phyloP scores from a whole-genome alignment of 306 rosid genomes.

The Prunus davidiana region DNA sequence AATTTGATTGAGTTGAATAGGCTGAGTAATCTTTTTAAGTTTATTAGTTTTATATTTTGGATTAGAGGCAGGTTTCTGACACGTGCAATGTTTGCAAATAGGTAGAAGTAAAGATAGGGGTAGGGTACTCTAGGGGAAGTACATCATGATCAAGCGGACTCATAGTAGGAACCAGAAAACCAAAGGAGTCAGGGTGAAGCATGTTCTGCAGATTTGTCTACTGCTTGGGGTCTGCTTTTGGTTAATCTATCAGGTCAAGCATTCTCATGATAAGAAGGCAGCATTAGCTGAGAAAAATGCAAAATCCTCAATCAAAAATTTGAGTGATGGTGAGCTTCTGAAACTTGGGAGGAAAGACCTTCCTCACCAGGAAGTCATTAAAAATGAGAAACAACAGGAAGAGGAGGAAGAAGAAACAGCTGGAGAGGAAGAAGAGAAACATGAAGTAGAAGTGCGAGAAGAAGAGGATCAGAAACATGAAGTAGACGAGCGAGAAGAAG shows the following conservation, averaged over 20 bases:
- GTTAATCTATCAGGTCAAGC: conserved; percentile 95
- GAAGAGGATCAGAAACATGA: conserved; percentile 37
- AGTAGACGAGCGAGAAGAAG: conserved; percentile 34
- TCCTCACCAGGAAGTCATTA: conserved; percentile 41
- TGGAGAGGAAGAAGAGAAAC: conserved; percentile 39
- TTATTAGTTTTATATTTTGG: conserved; percentile 18
- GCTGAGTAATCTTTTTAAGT: conserved; percentile 1
- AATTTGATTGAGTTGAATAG: conserved; percentile 3
- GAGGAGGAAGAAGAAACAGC: conserved; percentile 66
- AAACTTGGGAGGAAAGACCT: conserved; percentile 85
- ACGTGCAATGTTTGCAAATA: conserved; percentile 9
- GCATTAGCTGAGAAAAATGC: conserved; percentile 50
- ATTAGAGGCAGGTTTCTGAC: conserved; percentile 29
- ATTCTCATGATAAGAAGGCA: conserved; percentile 82
- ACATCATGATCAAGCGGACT: conserved; percentile 64
- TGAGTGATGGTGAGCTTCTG: conserved; percentile 31
- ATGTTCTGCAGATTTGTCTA: conserved; percentile 68
- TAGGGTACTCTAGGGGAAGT: conserved; percentile 23
- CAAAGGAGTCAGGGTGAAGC: conserved; percentile 73
- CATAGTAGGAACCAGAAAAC: conserved; percentile 66
- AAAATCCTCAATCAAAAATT: conserved; percentile 21
- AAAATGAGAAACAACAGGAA: conserved; percentile 49
- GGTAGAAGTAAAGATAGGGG: conserved; percentile 23
- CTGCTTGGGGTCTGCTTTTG: conserved; percentile 89
- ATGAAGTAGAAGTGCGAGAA: conserved; percentile 32